phyloP scores from a whole-genome alignment of 805 yeast genomes.

The Candida xiaguanensis region DNA sequence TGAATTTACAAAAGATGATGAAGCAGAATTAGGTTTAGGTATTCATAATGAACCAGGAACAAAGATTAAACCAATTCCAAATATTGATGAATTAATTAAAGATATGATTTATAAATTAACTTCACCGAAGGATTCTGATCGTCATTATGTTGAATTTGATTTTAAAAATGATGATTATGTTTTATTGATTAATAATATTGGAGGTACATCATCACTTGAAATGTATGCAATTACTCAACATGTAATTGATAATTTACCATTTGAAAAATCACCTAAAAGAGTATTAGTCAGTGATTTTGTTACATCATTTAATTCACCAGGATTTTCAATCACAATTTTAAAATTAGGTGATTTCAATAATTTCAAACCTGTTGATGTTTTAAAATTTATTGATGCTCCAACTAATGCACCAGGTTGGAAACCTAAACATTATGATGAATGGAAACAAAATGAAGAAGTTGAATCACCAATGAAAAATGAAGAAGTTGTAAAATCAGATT shows the following conservation, averaged over 20 bases:
- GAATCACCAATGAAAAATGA: slow-evolving; percentile 27
- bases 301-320: slow-evolving; percentile 89
- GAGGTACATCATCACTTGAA: slow-evolving; percentile 84
- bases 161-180: slow-evolving; percentile 59
- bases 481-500: slow-evolving; percentile 21
- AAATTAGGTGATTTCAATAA: slow-evolving; percentile 51
- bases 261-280: slow-evolving; percentile 61
- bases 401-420: slow-evolving; percentile 87
- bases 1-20: slow-evolving; percentile 50
- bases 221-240: slow-evolving; percentile 67
- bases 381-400: slow-evolving; percentile 62
- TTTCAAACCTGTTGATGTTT: slow-evolving; percentile 23
- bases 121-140: slow-evolving; percentile 63
- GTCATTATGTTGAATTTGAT: slow-evolving; percentile 73
- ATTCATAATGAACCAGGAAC: slow-evolving; percentile 92
- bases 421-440: slow-evolving; percentile 32
- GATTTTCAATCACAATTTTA: slow-evolving; percentile 79
- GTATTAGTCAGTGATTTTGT: slow-evolving; percentile 74
- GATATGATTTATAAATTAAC: slow-evolving; percentile 61
- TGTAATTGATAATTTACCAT: slow-evolving; percentile 49
- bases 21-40: slow-evolving; percentile 92
- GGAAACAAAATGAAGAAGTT: slow-evolving; percentile 21
- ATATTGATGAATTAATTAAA: slow-evolving; percentile 53
- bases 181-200: slow-evolving; percentile 77
- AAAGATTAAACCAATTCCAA: slow-evolving; percentile 63